Evolutionary conservation across 2,329 filamentous ascomycete genomes (phyloP), one percentile per base, ranked within the genome.

Genomic region (Bipolaris zeicola): DNA sequence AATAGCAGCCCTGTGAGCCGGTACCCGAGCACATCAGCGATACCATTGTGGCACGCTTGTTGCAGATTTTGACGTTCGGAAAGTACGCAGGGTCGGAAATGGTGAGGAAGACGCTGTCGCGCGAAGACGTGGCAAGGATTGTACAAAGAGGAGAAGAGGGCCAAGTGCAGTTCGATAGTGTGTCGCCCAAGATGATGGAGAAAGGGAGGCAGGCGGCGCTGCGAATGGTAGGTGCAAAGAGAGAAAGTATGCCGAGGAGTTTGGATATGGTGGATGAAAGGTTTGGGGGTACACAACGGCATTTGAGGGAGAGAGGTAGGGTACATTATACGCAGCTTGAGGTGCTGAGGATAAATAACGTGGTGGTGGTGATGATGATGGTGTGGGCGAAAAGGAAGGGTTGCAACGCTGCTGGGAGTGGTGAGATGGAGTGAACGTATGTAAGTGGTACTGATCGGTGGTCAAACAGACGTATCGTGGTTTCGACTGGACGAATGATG

Each of bases 1-100:
- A 92, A 71, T 92, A 92, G 70, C 78, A 82, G 14, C 77, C 91
- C 8, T 90, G 88, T 0, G 85, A 90, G 48, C 64, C 79, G 1
- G 89, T 89, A 0, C 76, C 91, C 6, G 78, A 65, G 11, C 64
- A 73, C 33, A 57, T 77, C n/a, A 73, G 76, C 47, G 76, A 78
- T 3, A 68, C 80, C 31, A 82, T 86, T 60, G 81, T 82, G 20
- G 79, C 81, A 46, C 72, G 80, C 33, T 77, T 90, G 14, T 70
- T 86, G 37, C 46, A 61, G 8, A 60, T 48, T 3, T 62, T 63
- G 0, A 69, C 57, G 7, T 72, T 75, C 10, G 64, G 53, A 22
- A 65, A 64, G 47, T 74, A 72, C 16, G 60, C 65, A 45, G 16
- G 49, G 0, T 45, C 57, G n/a, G 49, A 68, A 20, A 36, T 62